Evolutionary conservation across 805 yeast species (phyloP), one percentile per base, ranked within the genome.

Genomic region (Starmerella khaoyaiensis): DNA sequence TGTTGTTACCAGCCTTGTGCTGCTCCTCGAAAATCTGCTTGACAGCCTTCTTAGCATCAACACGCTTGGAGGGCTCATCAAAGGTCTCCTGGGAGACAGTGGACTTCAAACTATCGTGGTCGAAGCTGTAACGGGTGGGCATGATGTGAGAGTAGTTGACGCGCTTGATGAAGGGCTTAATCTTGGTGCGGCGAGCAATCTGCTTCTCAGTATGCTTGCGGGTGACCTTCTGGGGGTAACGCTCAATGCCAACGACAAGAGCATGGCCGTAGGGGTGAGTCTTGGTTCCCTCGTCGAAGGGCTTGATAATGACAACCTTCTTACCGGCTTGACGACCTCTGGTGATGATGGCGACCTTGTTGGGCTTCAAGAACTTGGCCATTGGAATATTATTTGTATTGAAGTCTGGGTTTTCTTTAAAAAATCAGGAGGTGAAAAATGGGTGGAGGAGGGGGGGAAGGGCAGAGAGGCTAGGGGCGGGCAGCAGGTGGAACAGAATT

Each of bases 281-380:
- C 74, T 90, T 90, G 73, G 97, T 74, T 65, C 98, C 98, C 63
- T 90, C 96, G 64, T 90, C 97, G 67, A 81, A 93, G 58, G 95
- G 90, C 71, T 82, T 84, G 65, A 90, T 86, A 64, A 90, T 84
- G 67, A 90, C 98, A 56, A 90, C 98, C 80, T 90, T 90, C 81
- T 86, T 87, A 76, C 98, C 98, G 67, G 98, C 98, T 82, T 76
- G 87, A 75, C 98, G 90, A 64, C 98, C 98, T 70, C 97, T 87
- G 69, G 86, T 94, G 68, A 90, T 86, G 72, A 90, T 86, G 74
- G 97, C 96, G 79, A 87, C 97, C 80, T 80, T 84, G 77, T 96
- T 96, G 68, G 97, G 81, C 76, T 87, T 90, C 72, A 90, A 78
- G 79, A 90, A 87, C 73, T 90, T 90, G 74, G 94, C 94, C 95